phyloP scores from a whole-genome alignment of 495 filamentous ascomycete species.

The Tetracladium setigerum region DNA sequence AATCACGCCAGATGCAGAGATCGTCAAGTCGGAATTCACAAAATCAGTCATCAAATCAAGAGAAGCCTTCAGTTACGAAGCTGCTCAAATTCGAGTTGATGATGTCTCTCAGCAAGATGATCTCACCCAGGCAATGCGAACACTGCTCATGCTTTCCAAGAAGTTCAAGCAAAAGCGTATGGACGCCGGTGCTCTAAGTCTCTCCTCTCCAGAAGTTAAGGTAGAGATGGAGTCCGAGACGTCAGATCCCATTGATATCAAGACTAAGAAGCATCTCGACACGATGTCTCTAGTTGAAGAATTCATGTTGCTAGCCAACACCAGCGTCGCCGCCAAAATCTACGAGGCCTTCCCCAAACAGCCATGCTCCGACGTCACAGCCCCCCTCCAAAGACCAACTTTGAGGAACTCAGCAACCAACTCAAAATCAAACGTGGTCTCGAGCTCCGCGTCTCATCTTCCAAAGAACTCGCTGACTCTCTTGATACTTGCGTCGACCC shows the following conservation, averaged over 20 bases:
- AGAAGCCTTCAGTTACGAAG: conserved; percentile 96
- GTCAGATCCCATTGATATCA: conserved; percentile 90
- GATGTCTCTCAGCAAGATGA: conserved; percentile 79
- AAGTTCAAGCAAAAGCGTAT: conserved; percentile 93
- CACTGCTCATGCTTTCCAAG: conserved; percentile 80
- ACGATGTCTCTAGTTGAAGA: conserved; percentile 98
- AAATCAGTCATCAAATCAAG: conserved; percentile 98
- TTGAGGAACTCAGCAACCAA: conserved; percentile 86
- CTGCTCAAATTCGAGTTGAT: conserved; percentile 89
- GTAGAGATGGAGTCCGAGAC: conserved; percentile 92
- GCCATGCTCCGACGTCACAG: conserved; percentile 88
- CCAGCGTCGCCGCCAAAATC: conserved; percentile 79
- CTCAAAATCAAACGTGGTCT: conserved; percentile 76
- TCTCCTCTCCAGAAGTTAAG: conserved; percentile 91
- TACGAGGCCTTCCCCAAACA: conserved; percentile 84
- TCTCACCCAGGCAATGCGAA: conserved; percentile 83
- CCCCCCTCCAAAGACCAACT: conserved; percentile 88
- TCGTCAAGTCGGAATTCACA: conserved; percentile 75
- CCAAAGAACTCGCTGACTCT: conserved; percentile 82
- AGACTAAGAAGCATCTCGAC: conserved; percentile 87
- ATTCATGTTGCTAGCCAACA: conserved; percentile 99
- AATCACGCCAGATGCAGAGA: conserved; percentile 73
- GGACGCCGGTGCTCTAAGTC: conserved; percentile 89
- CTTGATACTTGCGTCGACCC: conserved; percentile 77
- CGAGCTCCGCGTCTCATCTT: conserved; percentile 72